Evolutionary conservation across 768 basidiomycete genomes (phyloP).

Genomic region (Cantharellus cinnabarinus): DNA sequence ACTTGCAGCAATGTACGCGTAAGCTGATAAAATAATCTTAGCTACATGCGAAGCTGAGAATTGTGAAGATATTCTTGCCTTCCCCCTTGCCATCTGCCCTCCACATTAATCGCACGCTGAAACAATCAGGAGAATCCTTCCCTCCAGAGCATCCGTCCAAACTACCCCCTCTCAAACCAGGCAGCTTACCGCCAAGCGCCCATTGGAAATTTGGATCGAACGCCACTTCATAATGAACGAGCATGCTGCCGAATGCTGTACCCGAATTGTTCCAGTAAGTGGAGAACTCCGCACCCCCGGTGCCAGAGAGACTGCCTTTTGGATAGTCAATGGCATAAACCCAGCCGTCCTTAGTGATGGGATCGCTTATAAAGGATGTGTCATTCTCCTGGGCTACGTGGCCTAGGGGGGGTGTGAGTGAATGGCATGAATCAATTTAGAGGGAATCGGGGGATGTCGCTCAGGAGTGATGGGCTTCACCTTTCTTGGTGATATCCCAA

Average conservation of each 20-base stretch:
- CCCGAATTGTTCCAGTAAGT: constrained; percentile 41
- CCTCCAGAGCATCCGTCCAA: constrained; percentile 53
- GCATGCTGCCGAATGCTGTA: constrained; percentile 39
- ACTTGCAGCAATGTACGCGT: constrained; percentile 55
- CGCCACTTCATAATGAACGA: constrained; percentile 54
- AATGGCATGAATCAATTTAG: neutral
- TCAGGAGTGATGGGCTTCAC: neutral
- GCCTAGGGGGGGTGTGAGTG: neutral
- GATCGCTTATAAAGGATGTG: neutral
- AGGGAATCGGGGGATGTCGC: neutral
- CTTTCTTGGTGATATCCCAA: neutral
- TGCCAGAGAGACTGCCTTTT: constrained; percentile 14
- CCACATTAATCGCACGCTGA: constrained; percentile 64
- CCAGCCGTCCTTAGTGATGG: neutral
- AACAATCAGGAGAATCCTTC: constrained; percentile 46
- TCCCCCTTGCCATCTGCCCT: constrained; percentile 41
- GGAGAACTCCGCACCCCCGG: constrained; percentile 48
- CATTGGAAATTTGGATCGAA: constrained; percentile 46
- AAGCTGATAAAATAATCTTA: constrained; percentile 26
- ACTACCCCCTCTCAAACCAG: constrained; percentile 51
- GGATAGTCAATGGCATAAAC: neutral
- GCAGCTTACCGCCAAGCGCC: constrained; percentile 59
- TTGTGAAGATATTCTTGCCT: constrained; percentile 24
- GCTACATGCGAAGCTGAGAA: neutral
- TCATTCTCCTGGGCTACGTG: neutral